Evolutionary conservation across 257 asterid species (phyloP).

Genomic region (Scutellaria minor): DNA sequence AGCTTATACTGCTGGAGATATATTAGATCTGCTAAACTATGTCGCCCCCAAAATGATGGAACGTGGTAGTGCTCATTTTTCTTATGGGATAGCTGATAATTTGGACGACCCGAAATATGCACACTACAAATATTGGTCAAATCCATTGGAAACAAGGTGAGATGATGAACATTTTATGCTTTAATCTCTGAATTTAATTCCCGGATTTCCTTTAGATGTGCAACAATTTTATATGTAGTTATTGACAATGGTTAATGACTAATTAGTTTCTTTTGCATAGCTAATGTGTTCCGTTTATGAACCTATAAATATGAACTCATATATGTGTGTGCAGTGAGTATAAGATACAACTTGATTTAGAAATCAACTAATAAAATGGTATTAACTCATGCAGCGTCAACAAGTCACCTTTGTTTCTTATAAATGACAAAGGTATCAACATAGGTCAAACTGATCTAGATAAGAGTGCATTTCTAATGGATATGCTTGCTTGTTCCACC

Average conservation of each 20-base stretch:
- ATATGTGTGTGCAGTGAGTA: background rate
- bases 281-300: background rate
- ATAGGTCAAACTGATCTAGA: background rate
- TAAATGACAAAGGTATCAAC: too few relatives aligned
- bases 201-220: background rate
- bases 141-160: conserved; percentile 92
- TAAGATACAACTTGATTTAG: background rate
- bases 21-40: conserved; percentile 68
- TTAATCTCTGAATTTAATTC: conserved; percentile 13
- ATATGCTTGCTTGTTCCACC: background rate
- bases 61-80: conserved; percentile 79
- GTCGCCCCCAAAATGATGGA: conserved; percentile 92
- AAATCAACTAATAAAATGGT: background rate
- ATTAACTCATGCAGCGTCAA: background rate
- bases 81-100: conserved; percentile 86
- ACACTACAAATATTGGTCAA: conserved; percentile 92
- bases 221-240: too few relatives aligned
- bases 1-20: conserved; percentile 74
- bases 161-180: conserved; percentile 24
- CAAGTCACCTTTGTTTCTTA: too few relatives aligned
- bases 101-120: conserved; percentile 79
- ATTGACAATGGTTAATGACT: background rate
- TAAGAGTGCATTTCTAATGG: background rate
- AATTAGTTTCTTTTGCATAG: background rate
- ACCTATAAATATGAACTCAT: background rate